These are phyloP conservation scores for Diaporthe sp. DNA, from an alignment of 2,329 filamentous ascomycete species.

Conservation along the genomic window DNA sequence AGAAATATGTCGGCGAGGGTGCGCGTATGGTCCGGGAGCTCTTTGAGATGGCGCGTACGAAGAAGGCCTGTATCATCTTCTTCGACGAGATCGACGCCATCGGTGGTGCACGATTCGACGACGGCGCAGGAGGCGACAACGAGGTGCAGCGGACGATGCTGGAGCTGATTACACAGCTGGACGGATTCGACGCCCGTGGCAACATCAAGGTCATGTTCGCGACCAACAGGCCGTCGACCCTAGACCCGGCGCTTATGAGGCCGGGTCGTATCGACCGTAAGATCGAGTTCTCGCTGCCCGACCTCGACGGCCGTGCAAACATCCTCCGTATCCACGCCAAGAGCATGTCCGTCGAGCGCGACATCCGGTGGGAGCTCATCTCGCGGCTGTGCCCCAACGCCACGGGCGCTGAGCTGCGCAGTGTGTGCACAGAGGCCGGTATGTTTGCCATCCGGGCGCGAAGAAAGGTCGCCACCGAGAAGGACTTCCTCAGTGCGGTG, in stretches of 20 bases:
- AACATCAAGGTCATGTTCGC: slow-evolving; percentile 99
- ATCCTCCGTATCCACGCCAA: slow-evolving; percentile 99
- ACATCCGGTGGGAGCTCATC: slow-evolving; percentile 99
- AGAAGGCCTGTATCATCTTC: slow-evolving; percentile 99
- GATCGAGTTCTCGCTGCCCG: slow-evolving; percentile 97
- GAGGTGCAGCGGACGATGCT: slow-evolving; percentile 98
- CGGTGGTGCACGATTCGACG: slow-evolving; percentile 95
- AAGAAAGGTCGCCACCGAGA: slow-evolving; percentile 98
- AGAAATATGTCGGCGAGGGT: slow-evolving; percentile 99
- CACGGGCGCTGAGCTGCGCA: slow-evolving; percentile 94
- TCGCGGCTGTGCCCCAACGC: slow-evolving; percentile 97
- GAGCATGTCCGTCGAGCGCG: slow-evolving; percentile 99
- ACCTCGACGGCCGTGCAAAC: slow-evolving; percentile 97
- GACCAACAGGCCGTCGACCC: slow-evolving; percentile 94
- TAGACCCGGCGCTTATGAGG: slow-evolving; percentile 97
- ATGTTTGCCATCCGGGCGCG: slow-evolving; percentile 97
- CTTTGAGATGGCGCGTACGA: slow-evolving; percentile 99
- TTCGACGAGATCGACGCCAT: slow-evolving; percentile 99
- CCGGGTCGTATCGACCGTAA: slow-evolving; percentile 98
- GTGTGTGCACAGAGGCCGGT: slow-evolving; percentile 96
- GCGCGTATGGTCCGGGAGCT: slow-evolving; percentile 98
- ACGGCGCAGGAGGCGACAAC: slow-evolving; percentile 96
- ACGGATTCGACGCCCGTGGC: slow-evolving; percentile 95
- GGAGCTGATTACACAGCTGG: slow-evolving; percentile 96
- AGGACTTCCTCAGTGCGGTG: slow-evolving; percentile 97